Evolutionary conservation across 2,329 filamentous ascomycete species (phyloP).

Genomic region (Fusarium neocosmosporiellum): DNA sequence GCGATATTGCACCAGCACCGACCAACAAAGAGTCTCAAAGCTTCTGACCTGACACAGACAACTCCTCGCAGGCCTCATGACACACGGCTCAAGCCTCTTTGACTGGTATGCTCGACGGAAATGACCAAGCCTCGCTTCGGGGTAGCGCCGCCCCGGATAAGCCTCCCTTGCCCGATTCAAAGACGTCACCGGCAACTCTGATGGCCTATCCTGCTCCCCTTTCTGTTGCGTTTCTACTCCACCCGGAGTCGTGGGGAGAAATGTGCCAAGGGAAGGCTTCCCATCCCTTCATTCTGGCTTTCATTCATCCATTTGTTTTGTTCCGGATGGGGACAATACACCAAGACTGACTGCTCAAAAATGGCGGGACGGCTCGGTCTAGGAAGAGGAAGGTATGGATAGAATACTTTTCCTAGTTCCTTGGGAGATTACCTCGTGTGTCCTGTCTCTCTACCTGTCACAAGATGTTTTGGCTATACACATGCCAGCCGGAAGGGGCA

Average conservation of each 20-base stretch:
- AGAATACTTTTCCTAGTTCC: neutral
- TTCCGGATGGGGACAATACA: slow-evolving; percentile 2
- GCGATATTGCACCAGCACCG: slow-evolving; percentile 14
- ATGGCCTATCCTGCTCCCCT: neutral
- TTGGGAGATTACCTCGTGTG: neutral
- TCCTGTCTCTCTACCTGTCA: neutral
- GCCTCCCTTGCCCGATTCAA: slow-evolving; percentile 9
- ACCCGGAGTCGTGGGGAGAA: slow-evolving; percentile 3
- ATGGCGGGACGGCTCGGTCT: slow-evolving; percentile 32
- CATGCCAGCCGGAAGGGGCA: slow-evolving; percentile 2
- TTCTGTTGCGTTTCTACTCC: neutral
- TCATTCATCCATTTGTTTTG: neutral
- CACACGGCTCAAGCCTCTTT: neutral
- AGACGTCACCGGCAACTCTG: slow-evolving; percentile 7
- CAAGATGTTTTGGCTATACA: neutral
- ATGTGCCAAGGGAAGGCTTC: slow-evolving; percentile 18
- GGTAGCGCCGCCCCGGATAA: slow-evolving; percentile 20
- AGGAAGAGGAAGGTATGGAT: slow-evolving; percentile 7
- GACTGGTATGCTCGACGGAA: slow-evolving; percentile 20
- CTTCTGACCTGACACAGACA: slow-evolving; percentile 24
- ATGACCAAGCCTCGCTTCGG: slow-evolving; percentile 28
- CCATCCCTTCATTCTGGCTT: slow-evolving; percentile 17
- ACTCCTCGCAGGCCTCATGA: slow-evolving; percentile 3
- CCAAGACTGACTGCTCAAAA: slow-evolving; percentile 9
- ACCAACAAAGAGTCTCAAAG: slow-evolving; percentile 12